These are phyloP conservation scores for Casuarina equisetifolia DNA, from an alignment of 306 rosid genomes.

Conservation along the genomic window DNA sequence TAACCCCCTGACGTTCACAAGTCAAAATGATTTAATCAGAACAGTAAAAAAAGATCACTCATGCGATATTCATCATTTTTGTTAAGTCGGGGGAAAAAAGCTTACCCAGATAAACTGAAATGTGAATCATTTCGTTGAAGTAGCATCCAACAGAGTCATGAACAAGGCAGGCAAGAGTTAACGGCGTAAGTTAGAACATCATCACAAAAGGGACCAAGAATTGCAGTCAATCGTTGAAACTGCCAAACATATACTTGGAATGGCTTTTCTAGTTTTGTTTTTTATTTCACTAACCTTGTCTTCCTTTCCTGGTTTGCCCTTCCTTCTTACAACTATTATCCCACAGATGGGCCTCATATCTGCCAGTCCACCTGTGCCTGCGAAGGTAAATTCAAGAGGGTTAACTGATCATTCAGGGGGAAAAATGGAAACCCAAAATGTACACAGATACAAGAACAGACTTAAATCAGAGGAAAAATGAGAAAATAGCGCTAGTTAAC, in stretches of 20 bases:
- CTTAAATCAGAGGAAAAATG: not conserved
- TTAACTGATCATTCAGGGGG: not conserved
- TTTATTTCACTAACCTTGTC: slow-evolving; percentile 70
- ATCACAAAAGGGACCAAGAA: slow-evolving; percentile 27
- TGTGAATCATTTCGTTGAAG: slow-evolving; percentile 39
- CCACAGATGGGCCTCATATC: slow-evolving; percentile 99
- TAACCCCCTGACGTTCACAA: slow-evolving; percentile 72
- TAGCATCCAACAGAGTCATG: slow-evolving; percentile 35
- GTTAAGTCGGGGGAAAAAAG: not conserved
- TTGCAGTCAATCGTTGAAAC: slow-evolving; percentile 12
- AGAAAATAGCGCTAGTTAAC: not conserved
- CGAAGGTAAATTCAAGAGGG: not conserved
- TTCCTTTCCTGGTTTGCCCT: slow-evolving; percentile 98
- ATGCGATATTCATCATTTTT: not conserved
- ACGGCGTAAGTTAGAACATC: slow-evolving; percentile 39
- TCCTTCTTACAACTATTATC: slow-evolving; percentile 98
- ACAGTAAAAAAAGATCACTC: not conserved
- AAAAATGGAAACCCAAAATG: not conserved
- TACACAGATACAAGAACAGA: not conserved
- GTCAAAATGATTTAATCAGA: not conserved
- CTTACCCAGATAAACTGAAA: slow-evolving; percentile 88
- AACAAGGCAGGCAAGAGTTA: slow-evolving; percentile 39
- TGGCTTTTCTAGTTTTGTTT: not conserved
- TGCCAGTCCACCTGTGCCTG: slow-evolving; percentile 98
- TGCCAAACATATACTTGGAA: slow-evolving; percentile 20